A percentile compares a stretch with the other conserved stretches of the same genome.
Conservation (phyloP, 2,329 filamentous ascomycete genomes). For the Pseudogymnoascus pannorum region DNA sequence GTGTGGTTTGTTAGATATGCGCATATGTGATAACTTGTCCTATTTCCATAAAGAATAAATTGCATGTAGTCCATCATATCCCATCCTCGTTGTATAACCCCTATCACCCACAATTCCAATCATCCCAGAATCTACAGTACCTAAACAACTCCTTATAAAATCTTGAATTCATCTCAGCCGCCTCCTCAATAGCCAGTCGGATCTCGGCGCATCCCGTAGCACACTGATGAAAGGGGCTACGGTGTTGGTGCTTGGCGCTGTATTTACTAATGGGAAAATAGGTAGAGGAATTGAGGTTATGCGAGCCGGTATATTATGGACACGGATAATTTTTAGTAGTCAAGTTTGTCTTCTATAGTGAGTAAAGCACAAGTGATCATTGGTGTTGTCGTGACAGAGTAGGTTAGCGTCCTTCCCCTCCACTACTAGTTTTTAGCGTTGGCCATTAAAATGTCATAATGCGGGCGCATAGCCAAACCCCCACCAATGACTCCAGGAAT, state of each 20-base stretch:
- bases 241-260: too few species aligned
- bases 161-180: neutral
- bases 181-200: neutral
- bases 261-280: too few species aligned
- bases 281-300: too few species aligned
- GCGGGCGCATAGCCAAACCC: neutral
- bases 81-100: neutral
- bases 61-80: neutral
- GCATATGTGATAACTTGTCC: too few species aligned
- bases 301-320: too few species aligned
- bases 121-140: too few species aligned
- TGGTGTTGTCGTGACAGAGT: constrained; percentile 1
- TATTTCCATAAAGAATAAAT: too few species aligned
- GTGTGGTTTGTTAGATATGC: neutral
- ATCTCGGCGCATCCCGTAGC: neutral
- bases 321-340: too few species aligned
- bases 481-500: neutral
- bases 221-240: too few species aligned
- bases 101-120: neutral
- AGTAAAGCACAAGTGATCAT: too few species aligned
- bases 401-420: neutral
- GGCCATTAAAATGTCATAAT: constrained; percentile 7
- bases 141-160: too few species aligned
- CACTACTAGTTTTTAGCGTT: neutral
- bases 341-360: too few species aligned